Conservation (phyloP, 352 stramenopile genomes). For the Globisporangium heterothallicum region DNA sequence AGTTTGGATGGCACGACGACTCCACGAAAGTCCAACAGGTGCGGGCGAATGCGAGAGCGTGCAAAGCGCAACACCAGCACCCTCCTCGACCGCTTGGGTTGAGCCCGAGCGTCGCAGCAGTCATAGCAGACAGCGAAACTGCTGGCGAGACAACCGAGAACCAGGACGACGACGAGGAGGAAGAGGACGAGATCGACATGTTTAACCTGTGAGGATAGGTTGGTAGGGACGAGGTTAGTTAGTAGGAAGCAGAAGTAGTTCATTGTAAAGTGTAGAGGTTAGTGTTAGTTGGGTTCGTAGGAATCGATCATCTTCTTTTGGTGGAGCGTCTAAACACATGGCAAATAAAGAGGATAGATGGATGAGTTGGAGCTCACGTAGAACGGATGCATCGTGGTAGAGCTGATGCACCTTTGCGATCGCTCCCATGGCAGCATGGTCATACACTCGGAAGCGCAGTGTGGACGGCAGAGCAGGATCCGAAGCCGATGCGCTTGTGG, state of each 20-base stretch:
- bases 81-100: background rate
- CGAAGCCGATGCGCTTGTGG: conserved; percentile 15
- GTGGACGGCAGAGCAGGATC: conserved; percentile 10
- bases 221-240: too few relatives aligned
- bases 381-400: too few relatives aligned
- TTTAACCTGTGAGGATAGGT: conserved; percentile 32
- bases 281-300: conserved; percentile 10
- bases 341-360: background rate
- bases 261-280: background rate
- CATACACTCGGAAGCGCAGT: conserved; percentile 38
- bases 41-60: conserved; percentile 1
- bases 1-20: conserved; percentile 40
- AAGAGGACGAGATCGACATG: conserved; percentile 49
- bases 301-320: conserved; percentile 13
- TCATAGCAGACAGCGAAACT: conserved; percentile 6
- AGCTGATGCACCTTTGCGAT: conserved; percentile 50
- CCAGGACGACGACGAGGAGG: conserved; percentile 12
- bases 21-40: conserved; percentile 16
- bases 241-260: too few relatives aligned
- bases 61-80: background rate
- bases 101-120: conserved; percentile 2
- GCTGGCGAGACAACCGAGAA: conserved; percentile 12
- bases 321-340: conserved; percentile 5
- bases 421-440: conserved; percentile 28
- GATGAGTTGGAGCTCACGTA: background rate